phyloP scores from a whole-genome alignment of 495 filamentous ascomycete genomes.

The Tuber brumale region DNA sequence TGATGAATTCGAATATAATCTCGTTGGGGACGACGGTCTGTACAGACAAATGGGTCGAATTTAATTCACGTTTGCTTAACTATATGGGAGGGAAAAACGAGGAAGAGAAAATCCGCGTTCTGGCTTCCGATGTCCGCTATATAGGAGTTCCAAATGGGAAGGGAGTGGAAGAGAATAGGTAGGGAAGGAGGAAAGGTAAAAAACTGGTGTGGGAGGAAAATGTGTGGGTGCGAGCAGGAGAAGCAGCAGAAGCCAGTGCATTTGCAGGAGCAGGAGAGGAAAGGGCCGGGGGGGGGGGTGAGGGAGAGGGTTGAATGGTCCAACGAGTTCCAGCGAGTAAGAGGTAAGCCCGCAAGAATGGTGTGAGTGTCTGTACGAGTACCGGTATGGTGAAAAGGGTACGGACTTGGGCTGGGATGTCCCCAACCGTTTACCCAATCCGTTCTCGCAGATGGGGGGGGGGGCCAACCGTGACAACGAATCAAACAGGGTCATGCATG shows the following conservation, averaged over 20 bases:
- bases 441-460: neutral
- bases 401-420: neutral
- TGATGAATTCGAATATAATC: constrained; percentile 19
- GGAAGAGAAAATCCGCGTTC: constrained; percentile 28
- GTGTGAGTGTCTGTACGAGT: neutral
- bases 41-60: constrained; percentile 39
- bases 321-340: neutral
- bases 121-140: constrained; percentile 20
- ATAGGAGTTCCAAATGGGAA: neutral
- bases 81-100: constrained; percentile 33
- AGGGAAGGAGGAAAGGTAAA: neutral
- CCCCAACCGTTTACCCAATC: constrained; percentile 4
- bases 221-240: neutral
- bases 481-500: constrained; percentile 5
- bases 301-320: neutral
- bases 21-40: constrained; percentile 34
- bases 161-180: neutral
- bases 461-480: neutral
- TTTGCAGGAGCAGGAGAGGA: neutral
- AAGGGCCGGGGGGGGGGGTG: neutral
- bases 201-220: neutral
- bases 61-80: constrained; percentile 34
- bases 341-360: neutral
- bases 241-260: neutral
- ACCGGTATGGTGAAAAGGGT: neutral